Percentiles rank a stretch among this genome's conserved stretches.
Evolutionary conservation across 768 basidiomycete genomes (phyloP).

Genomic region (Suillus bovinus): DNA sequence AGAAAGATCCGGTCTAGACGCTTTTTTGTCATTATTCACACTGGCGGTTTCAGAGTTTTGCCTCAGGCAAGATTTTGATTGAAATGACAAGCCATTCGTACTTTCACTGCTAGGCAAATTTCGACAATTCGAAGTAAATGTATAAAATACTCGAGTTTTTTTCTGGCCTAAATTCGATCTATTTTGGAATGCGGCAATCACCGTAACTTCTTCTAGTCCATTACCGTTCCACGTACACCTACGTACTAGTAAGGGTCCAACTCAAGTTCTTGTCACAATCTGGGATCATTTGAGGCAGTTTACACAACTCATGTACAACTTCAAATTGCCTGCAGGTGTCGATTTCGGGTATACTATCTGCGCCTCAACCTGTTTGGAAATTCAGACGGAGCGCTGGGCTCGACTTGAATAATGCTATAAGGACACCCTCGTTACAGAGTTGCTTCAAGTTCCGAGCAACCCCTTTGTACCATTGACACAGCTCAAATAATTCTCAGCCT

Average conservation of each 20-base stretch:
- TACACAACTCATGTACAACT: background rate
- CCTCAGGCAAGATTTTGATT: too few relatives aligned
- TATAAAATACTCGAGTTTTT: too few relatives aligned
- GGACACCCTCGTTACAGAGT: background rate
- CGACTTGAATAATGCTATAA: too few relatives aligned
- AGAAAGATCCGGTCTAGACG: too few relatives aligned
- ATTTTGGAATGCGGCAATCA: too few relatives aligned
- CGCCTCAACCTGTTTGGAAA: background rate
- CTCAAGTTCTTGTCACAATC: conserved; percentile 3
- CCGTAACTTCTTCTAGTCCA: too few relatives aligned
- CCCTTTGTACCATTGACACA: background rate
- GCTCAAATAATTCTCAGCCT: background rate
- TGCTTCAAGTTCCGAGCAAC: background rate
- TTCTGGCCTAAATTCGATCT: too few relatives aligned
- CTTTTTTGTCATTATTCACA: too few relatives aligned
- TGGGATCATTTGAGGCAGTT: conserved; percentile 3
- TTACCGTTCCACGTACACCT: background rate
- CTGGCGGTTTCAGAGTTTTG: too few relatives aligned
- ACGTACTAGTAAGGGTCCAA: background rate
- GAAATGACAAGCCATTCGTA: too few relatives aligned
- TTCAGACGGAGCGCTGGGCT: background rate
- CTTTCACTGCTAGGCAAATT: too few relatives aligned
- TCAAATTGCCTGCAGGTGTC: background rate
- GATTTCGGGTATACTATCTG: background rate
- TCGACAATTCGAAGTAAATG: too few relatives aligned